Percentiles rank a stretch among this genome's conserved stretches.
These are phyloP conservation scores for Nicotiana undulata DNA, from an alignment of 257 asterid genomes.

Conservation along the genomic window DNA sequence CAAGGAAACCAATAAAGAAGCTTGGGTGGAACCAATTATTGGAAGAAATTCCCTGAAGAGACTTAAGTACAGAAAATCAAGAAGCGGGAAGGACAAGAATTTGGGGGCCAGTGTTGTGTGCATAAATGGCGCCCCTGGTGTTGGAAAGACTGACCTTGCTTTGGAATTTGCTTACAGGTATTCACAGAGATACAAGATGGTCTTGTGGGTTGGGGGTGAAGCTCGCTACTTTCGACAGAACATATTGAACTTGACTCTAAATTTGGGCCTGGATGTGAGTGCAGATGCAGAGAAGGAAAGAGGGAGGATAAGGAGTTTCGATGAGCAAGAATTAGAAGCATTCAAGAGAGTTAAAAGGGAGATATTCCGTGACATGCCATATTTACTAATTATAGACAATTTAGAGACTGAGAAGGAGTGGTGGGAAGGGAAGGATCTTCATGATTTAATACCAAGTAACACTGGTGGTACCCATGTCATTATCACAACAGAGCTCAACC, in stretches of 20 bases:
- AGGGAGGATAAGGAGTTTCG: slow-evolving; percentile 69
- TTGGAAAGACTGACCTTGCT: slow-evolving; percentile 80
- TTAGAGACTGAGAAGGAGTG: slow-evolving; percentile 78
- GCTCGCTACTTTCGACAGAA: slow-evolving; percentile 66
- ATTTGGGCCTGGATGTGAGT: slow-evolving; percentile 68
- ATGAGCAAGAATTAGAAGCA: slow-evolving; percentile 79
- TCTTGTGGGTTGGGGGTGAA: slow-evolving; percentile 88
- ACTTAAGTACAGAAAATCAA: slow-evolving; percentile 42
- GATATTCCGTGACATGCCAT: slow-evolving; percentile 84
- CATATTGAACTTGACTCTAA: slow-evolving; percentile 46
- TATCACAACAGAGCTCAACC: slow-evolving; percentile 57
- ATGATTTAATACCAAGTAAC: slow-evolving; percentile 70
- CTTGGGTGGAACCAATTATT: slow-evolving; percentile 52
- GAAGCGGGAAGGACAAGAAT: slow-evolving; percentile 47
- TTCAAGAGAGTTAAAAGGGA: slow-evolving; percentile 75
- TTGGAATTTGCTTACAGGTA: slow-evolving; percentile 68
- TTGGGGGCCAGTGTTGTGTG: slow-evolving; percentile 53
- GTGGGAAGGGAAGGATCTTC: slow-evolving; percentile 94
- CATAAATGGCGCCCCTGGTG: slow-evolving; percentile 58
- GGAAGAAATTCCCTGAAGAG: slow-evolving; percentile 47
- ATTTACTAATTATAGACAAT: slow-evolving; percentile 65
- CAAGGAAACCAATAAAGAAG: slow-evolving; percentile 53
- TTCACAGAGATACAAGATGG: slow-evolving; percentile 78
- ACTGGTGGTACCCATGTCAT: slow-evolving; percentile 83
- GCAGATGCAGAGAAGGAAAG: slow-evolving; percentile 86